A percentile compares a stretch with the other conserved stretches of the same genome.
Evolutionary conservation across 176 grass and related monocot genomes (phyloP).

Genomic region (Zoysia japonica): DNA sequence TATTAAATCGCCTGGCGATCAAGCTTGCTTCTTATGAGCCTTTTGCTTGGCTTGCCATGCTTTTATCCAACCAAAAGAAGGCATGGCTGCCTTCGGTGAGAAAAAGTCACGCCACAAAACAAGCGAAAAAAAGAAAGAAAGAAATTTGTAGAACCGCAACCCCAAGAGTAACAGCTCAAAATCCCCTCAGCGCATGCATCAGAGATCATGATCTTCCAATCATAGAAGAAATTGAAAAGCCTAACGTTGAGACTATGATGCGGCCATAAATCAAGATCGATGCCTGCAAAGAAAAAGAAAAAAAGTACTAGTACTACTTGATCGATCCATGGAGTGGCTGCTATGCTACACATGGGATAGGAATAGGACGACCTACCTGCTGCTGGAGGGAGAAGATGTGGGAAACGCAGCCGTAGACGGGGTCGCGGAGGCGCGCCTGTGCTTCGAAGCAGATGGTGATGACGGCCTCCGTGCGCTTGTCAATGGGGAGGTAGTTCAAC

Average conservation of each 20-base stretch:
- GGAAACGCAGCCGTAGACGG: slow-evolving; percentile 91
- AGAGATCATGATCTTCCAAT: not conserved
- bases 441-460: slow-evolving; percentile 92
- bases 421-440: slow-evolving; percentile 80
- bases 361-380: slow-evolving; percentile 48
- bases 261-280: not conserved
- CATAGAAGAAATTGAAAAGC: no score
- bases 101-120: slow-evolving; percentile 20
- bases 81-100: slow-evolving; percentile 28
- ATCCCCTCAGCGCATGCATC: not conserved
- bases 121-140: not conserved
- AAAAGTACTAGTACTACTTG: not conserved
- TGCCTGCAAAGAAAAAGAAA: not conserved
- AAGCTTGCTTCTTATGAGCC: slow-evolving; percentile 34
- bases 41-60: slow-evolving; percentile 33
- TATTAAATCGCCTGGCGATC: slow-evolving; percentile 14
- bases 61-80: slow-evolving; percentile 17
- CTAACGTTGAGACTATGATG: not conserved
- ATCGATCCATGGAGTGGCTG: slow-evolving; percentile 34
- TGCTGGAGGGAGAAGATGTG: slow-evolving; percentile 95
- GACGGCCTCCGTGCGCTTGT: slow-evolving; percentile 88
- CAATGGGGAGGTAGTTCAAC: slow-evolving; percentile 71
- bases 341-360: not conserved
- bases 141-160: not conserved
- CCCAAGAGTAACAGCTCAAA: slow-evolving; percentile 29